Base-by-base conservation (phyloP, 169 alveolate species). In the Plasmodium yoelii region DNA sequence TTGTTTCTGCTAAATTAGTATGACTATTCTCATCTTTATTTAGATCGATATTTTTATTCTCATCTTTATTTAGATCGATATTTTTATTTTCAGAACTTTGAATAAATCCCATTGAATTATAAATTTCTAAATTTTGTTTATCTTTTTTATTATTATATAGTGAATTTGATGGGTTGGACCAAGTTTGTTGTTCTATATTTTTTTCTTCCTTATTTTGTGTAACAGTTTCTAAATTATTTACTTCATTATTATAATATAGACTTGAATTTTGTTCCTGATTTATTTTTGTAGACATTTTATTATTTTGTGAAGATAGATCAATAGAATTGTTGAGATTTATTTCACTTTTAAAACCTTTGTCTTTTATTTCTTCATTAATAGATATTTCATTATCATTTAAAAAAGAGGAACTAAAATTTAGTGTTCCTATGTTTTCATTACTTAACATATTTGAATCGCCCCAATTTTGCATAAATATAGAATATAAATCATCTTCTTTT, bases 381-480 rank as follows among this genome's bases (percentile, higher is more conserved):
- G 7, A 59, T 39, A 46, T n/a, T 0, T 39, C 87, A n/a, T 53
- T 55, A 22, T 19, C 13, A 59, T 86, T 86, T 15, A 86, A 60
- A 63, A 86, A 86, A 0, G 91, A 57, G 5, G 68, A 26, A 12
- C 87, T 69, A 13, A 47, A 69, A 64, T 59, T 47, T 53, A 86
- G 39, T n/a, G 57, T 19, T 3, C 6, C 69, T 3, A 22, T 49
- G 0, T 69, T 70, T 19, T 59, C 5, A 47, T 68, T 15, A 34
- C 28, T 34, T 13, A 28, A 44, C 28, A 86, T 69, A 53, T 47
- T 49, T 6, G 91, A 86, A 69, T 86, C 77, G 1, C 71, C 59
- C 91, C 91, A 86, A 24, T 86, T 70, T 19, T 86, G 87, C 91
- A 86, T 70, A 86, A 86, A 86, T 70, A 86, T 86, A 19, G 91